phyloP scores from a whole-genome alignment of 768 basidiomycete species.

The Termitomyces sp. region DNA sequence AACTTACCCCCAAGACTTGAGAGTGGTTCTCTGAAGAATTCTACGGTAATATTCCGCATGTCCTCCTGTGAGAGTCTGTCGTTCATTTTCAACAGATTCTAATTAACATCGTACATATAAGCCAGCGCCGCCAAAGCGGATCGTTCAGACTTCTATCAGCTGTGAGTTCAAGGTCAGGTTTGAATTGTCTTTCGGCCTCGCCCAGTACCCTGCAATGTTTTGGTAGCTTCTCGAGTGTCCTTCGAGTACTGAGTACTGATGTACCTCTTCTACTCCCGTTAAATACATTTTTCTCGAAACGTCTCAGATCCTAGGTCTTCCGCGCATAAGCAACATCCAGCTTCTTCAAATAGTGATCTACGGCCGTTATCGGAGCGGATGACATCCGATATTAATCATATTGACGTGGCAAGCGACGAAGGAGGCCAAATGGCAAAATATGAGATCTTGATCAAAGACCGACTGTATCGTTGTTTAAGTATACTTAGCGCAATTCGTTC shows the following conservation, averaged over 20 bases:
- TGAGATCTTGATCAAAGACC: too few relatives aligned
- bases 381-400: not conserved
- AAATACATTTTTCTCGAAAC: conserved; percentile 32
- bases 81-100: too few relatives aligned
- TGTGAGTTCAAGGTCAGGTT: not conserved
- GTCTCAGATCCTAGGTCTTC: conserved; percentile 35
- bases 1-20: too few relatives aligned
- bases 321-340: conserved; percentile 15
- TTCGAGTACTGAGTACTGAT: not conserved
- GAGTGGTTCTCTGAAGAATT: too few relatives aligned
- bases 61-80: too few relatives aligned
- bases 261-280: conserved; percentile 29
- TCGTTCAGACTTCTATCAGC: too few relatives aligned
- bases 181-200: not conserved
- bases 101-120: too few relatives aligned
- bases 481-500: too few relatives aligned
- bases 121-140: too few relatives aligned
- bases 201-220: not conserved
- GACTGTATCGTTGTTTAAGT: too few relatives aligned
- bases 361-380: not conserved
- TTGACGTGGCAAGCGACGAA: not conserved
- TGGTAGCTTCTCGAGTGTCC: not conserved
- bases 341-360: conserved; percentile 31
- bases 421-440: not conserved
- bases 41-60: too few relatives aligned